phyloP scores from a whole-genome alignment of 2,329 filamentous ascomycete genomes.

The Chrysosporium queenslandicum region DNA sequence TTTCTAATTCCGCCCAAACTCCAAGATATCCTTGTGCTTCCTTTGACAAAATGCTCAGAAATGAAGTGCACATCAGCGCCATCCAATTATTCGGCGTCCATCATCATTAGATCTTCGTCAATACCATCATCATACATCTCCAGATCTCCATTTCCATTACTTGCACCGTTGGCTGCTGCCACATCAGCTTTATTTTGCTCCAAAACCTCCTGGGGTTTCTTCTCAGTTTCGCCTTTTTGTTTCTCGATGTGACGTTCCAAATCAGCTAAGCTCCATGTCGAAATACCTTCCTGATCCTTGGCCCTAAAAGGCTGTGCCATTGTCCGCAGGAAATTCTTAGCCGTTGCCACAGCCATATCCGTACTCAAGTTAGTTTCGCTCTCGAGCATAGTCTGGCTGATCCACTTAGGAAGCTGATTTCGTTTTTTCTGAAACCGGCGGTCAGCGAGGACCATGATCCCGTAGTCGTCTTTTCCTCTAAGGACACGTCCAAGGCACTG shows the following conservation, averaged over 20 bases:
- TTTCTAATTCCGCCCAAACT: too few relatives aligned
- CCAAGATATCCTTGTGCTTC: background rate
- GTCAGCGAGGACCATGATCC: slow-evolving; percentile 98
- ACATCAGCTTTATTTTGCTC: slow-evolving; percentile 21
- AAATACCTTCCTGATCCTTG: slow-evolving; percentile 81
- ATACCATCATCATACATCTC: slow-evolving; percentile 34
- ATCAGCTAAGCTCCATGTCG: slow-evolving; percentile 78
- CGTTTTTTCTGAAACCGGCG: slow-evolving; percentile 88
- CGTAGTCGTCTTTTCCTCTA: slow-evolving; percentile 95
- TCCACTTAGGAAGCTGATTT: slow-evolving; percentile 89
- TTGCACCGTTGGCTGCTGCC: slow-evolving; percentile 18
- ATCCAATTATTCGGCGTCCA: slow-evolving; percentile 20
- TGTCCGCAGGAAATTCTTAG: slow-evolving; percentile 76
- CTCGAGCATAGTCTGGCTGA: slow-evolving; percentile 75
- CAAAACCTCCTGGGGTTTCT: slow-evolving; percentile 46
- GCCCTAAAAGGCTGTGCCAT: slow-evolving; percentile 87
- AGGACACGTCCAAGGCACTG: slow-evolving; percentile 92
- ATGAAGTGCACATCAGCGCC: background rate
- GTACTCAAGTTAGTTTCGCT: slow-evolving; percentile 84
- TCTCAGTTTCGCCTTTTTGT: slow-evolving; percentile 60
- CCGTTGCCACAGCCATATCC: slow-evolving; percentile 83
- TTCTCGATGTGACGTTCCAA: slow-evolving; percentile 59
- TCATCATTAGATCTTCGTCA: slow-evolving; percentile 36
- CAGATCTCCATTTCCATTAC: slow-evolving; percentile 25
- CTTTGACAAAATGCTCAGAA: background rate